Conservation (phyloP, 768 basidiomycete genomes). For the button mushroom (Agaricus bisporus) region DNA sequence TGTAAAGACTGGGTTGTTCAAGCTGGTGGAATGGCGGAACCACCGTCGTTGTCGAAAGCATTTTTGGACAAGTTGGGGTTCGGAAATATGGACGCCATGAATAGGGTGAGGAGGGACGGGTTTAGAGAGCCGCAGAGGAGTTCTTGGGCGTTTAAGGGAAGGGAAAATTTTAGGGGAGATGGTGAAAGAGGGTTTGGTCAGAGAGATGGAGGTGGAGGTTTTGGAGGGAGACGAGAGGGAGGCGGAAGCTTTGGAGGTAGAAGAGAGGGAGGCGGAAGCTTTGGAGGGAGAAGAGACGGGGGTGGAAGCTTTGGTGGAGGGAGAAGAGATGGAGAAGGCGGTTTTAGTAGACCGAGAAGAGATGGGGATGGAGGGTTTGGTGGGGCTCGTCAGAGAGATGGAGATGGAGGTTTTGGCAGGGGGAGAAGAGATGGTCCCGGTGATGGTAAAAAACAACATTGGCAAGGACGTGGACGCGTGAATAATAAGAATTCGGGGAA, state of each 20-base stretch:
- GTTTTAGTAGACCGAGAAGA: background rate
- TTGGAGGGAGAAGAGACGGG: too few species aligned
- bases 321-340: background rate
- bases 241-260: background rate
- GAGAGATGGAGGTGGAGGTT: background rate
- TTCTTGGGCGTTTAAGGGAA: background rate
- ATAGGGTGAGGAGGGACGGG: slow-evolving; percentile 5
- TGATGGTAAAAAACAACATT: too few species aligned
- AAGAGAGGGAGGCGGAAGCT: too few species aligned
- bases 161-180: background rate
- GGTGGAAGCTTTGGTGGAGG: background rate
- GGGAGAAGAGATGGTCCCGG: too few species aligned
- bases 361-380: background rate
- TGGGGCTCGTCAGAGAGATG: background rate
- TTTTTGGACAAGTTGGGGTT: slow-evolving; percentile 14
- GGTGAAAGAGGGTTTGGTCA: background rate
- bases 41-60: slow-evolving; percentile 10
- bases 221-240: too few species aligned
- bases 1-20: slow-evolving; percentile 16
- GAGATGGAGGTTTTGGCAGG: background rate
- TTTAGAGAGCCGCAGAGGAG: slow-evolving; percentile 11
- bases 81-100: slow-evolving; percentile 1
- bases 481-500: too few species aligned
- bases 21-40: slow-evolving; percentile 15
- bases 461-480: too few species aligned